Conservation (phyloP, 2,329 filamentous ascomycete species). For the Chrysosphaeria jannelii region DNA sequence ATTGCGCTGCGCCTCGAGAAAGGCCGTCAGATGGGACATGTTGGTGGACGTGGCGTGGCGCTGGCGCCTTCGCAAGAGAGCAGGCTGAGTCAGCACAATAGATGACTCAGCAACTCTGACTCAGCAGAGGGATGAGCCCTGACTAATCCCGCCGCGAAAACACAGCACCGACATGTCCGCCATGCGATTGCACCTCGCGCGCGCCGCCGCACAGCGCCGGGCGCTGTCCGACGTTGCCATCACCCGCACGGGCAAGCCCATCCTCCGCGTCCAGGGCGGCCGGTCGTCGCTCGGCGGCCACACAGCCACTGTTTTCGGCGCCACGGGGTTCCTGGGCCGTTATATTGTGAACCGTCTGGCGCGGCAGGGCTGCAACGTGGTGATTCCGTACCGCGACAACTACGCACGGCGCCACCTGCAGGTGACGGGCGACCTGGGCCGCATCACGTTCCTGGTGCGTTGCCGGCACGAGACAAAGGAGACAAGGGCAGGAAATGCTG, state of each 20-base stretch:
- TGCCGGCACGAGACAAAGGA: neutral
- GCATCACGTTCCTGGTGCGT: constrained; percentile 59
- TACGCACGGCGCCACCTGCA: constrained; percentile 96
- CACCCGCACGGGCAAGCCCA: constrained; percentile 85
- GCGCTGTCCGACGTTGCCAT: constrained; percentile 60
- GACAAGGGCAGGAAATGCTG: neutral
- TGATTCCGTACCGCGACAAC: constrained; percentile 84
- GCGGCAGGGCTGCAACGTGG: constrained; percentile 74
- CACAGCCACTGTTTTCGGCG: constrained; percentile 91
- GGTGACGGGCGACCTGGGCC: constrained; percentile 76
- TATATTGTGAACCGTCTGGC: constrained; percentile 95
- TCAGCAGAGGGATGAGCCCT: no score
- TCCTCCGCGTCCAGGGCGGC: constrained; percentile 67
- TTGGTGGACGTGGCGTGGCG: constrained; percentile 26
- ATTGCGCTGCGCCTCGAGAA: constrained; percentile 74
- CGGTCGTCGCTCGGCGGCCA: constrained; percentile 81
- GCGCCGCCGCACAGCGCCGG: no score
- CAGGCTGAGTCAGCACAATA: no score
- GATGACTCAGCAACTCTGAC: no score
- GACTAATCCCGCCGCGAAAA: no score
- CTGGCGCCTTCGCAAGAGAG: no score
- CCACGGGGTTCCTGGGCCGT: constrained; percentile 78
- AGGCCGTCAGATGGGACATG: constrained; percentile 65
- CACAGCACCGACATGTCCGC: no score
- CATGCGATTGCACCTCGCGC: no score